Conservation (phyloP, 2,329 filamentous ascomycete species). For the Ceratocystis alfenasii region DNA sequence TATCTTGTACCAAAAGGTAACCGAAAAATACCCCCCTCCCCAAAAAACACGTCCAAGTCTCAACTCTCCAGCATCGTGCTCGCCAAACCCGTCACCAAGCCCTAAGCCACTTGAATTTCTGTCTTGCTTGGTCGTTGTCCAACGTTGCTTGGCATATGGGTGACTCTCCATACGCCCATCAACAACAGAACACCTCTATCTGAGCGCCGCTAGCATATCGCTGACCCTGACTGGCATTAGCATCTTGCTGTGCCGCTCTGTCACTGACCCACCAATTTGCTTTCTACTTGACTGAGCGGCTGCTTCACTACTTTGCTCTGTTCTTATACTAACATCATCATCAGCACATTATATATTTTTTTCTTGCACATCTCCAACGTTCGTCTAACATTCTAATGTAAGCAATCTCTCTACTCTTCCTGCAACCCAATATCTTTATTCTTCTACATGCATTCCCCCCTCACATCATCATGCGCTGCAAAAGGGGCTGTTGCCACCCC, state of each 20-base stretch:
- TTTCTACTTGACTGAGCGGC: neutral
- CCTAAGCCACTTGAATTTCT: neutral
- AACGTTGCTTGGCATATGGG: conserved; percentile 1
- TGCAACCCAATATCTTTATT: conserved; percentile 2
- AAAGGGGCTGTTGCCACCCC: neutral
- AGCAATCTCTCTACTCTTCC: neutral
- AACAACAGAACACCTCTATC: too few species aligned
- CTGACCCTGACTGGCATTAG: too few species aligned
- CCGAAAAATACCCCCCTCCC: too few species aligned
- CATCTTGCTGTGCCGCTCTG: neutral
- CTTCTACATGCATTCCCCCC: neutral
- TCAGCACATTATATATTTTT: too few species aligned
- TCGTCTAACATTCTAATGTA: neutral
- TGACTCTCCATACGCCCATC: neutral
- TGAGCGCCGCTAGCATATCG: too few species aligned
- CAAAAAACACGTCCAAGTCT: neutral
- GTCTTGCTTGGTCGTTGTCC: conserved; percentile 5
- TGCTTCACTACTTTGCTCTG: neutral
- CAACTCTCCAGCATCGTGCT: neutral
- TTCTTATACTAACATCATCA: too few species aligned
- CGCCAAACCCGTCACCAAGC: neutral
- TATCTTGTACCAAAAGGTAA: conserved; percentile 4
- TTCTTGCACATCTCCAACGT: too few species aligned
- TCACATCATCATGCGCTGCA: conserved; percentile 9
- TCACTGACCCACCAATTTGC: neutral